Evolutionary conservation across 2,329 filamentous ascomycete genomes (phyloP), one percentile per base, ranked within the genome.

Genomic region (Penicillium fuscoglaucum): DNA sequence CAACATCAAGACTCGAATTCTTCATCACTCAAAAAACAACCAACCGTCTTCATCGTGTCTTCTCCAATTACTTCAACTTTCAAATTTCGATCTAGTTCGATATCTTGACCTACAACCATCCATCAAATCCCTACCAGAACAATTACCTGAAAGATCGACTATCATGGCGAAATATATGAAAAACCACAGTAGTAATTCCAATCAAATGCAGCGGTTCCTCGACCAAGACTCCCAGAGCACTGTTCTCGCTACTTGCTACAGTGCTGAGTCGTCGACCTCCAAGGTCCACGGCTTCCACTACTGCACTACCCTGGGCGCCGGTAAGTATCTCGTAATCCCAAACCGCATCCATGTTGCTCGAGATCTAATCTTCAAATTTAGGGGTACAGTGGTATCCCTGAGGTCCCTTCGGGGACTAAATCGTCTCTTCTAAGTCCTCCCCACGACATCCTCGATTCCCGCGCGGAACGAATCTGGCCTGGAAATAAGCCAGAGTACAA

Each of bases 381-480:
- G 88, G 89, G 87, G 87, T 87, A 79, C 88, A 91, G 90, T 93
- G 90, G 90, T 91, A 90, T 92, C 89, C 90, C 90, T 93, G 90
- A 93, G 90, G 90, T 90, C 84, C 87, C 87, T 83, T 87, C 88
- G 87, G 91, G 90, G 81, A 82, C 90, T 79, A 90, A 91, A 82
- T 90, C 89, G 78, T 90, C 89, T 79, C 88, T 89, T 72, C 85
- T 85, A 90, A 96, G 91, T 80, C 91, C 91, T 90, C 90, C 90
- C 87, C 88, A 91, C 83, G 87, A 87, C 81, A 87, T 87, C 76
- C 80, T 89, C 73, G 82, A 85, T 75, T 82, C 84, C 74, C 85
- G 87, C 80, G 69, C 72, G 60, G 83, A 89, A 80, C 83, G 87
- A 76, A 67, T 59, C 63, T 70, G 64, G 67, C 61, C 73, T 57